Base-by-base conservation (phyloP, 2,329 filamentous ascomycete genomes). In the Colletotrichum sp. region DNA sequence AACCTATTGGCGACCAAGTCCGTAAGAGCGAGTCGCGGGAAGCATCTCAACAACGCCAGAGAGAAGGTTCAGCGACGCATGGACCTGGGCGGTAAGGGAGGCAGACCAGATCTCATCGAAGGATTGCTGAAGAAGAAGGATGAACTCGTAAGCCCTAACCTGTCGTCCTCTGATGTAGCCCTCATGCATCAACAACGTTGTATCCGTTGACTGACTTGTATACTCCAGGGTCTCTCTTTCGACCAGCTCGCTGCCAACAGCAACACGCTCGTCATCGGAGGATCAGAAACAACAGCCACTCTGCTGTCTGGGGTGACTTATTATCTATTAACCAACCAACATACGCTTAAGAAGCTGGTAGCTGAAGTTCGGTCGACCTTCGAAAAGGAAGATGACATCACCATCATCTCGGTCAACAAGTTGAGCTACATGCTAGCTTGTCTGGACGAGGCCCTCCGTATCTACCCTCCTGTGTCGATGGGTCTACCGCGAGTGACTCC, bases 261-360 rank as follows among this genome's bases (percentile, higher is more conserved):
- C 13, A 74, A 77, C 1, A 63, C 73, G 0, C 60, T 84, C 12
- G 79, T 83, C n/a, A 27, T 82, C 13, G 83, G 81, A 8, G 87
- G 87, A 0, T 84, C 82, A 8, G 87, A 88, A 68, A 89, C 87
- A 0, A 88, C 86, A 0, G 87, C 87, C 0, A 87, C 86, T 1
- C 78, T 84, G 6, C 78, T 89, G 4, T 80, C 81, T 0, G 87
- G 86, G 4, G 80, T 81, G 0, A 86, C 86, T 0, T 88, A 83
- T 70, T 80, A 85, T 2, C 80, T 90, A 0, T 78, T 87, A 27
- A 68, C 16, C 6, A 80, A 83, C 36, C 81, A 80, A 3, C 39
- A 79, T 0, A 70, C 68, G 8, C 74, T 83, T 5, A 32, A 79
- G 19, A 84, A 79, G 48, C 48, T 87, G 16, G 78, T 77, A 1